phyloP scores from a whole-genome alignment of 345 rosid species.

The Hibiscus mutabilis region DNA sequence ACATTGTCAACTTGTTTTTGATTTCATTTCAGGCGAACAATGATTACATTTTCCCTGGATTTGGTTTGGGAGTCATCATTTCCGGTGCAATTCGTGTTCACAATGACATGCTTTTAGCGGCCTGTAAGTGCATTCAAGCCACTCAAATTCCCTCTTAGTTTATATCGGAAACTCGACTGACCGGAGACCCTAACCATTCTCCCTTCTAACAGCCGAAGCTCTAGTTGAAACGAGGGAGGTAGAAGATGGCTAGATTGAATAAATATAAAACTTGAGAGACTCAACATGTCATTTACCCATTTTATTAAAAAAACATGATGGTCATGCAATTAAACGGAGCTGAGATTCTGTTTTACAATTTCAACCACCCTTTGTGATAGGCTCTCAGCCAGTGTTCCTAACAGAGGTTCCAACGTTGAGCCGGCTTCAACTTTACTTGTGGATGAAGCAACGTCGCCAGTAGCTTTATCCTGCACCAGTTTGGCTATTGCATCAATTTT shows the following conservation, averaged over 20 bases:
- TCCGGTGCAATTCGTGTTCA: conserved; percentile 92
- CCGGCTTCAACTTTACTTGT: background rate
- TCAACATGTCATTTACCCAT: no score
- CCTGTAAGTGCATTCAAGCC: conserved; percentile 55
- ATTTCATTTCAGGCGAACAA: conserved; percentile 72
- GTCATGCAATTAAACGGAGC: background rate
- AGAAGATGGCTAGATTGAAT: no score
- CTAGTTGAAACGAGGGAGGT: conserved; percentile 33
- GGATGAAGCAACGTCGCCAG: background rate
- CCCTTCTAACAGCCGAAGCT: conserved; percentile 62
- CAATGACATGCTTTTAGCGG: conserved; percentile 97
- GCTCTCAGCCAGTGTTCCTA: conserved; percentile 12
- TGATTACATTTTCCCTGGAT: conserved; percentile 88
- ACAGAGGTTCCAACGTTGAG: background rate
- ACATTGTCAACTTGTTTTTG: background rate
- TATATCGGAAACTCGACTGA: background rate
- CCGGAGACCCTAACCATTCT: background rate
- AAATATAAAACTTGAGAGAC: no score
- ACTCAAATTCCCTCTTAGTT: background rate
- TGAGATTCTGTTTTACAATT: background rate
- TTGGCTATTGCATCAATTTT: conserved; percentile 37
- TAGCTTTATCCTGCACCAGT: conserved; percentile 9
- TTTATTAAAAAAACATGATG: background rate
- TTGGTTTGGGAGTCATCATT: conserved; percentile 88
- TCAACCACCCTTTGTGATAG: background rate